A percentile compares a stretch with the other conserved stretches of the same genome.
phyloP scores from a whole-genome alignment of 129 eudicot species.

The Pseudognaphalium luteoalbum region DNA sequence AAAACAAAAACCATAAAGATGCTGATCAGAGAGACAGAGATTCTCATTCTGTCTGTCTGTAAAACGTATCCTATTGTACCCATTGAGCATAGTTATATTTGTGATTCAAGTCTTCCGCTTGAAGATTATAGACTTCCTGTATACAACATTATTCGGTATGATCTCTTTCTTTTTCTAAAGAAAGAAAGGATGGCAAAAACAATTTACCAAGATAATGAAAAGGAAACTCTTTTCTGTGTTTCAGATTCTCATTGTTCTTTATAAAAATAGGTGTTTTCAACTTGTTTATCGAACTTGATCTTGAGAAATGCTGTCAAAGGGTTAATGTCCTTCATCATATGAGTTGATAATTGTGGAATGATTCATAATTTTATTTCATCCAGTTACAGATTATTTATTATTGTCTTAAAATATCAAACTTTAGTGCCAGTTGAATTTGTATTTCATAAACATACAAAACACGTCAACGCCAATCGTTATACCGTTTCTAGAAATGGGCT shows the following conservation, averaged over 20 bases:
- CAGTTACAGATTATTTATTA: background rate
- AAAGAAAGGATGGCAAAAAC: constrained; percentile 3
- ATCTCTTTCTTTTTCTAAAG: constrained; percentile 22
- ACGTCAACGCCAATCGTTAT: no score
- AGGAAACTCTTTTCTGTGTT: background rate
- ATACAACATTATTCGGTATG: constrained; percentile 22
- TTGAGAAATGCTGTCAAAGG: background rate
- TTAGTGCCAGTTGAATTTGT: no score
- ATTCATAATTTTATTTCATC: background rate
- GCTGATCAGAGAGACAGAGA: constrained; percentile 17
- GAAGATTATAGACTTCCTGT: constrained; percentile 31
- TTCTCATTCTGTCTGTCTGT: constrained; percentile 14
- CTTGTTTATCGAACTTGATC: background rate
- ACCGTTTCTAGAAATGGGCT: background rate
- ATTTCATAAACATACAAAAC: no score
- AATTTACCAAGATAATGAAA: constrained; percentile 13
- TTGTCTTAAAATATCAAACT: background rate
- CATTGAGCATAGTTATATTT: constrained; percentile 16
- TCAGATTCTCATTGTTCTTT: background rate
- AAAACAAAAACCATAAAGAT: background rate
- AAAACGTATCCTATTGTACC: constrained; percentile 8
- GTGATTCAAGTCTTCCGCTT: constrained; percentile 32
- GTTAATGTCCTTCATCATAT: background rate
- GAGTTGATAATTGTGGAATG: background rate
- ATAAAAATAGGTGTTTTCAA: background rate